Evolutionary conservation across 169 alveolate species (phyloP).

Genomic region (Babesia microti): DNA sequence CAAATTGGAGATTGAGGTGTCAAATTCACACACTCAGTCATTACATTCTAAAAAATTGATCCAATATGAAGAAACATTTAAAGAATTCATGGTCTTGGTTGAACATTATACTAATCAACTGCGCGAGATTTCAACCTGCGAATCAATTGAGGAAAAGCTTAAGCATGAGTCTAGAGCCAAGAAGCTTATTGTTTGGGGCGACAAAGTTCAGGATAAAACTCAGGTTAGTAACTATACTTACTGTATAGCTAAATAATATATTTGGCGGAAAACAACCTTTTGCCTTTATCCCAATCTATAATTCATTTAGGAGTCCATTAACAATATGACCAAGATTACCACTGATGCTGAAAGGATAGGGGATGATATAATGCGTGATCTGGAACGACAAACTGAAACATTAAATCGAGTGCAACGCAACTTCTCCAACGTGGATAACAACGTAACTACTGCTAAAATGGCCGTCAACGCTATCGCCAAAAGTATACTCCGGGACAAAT

Average conservation of each 20-base stretch:
- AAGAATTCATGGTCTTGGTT: constrained; percentile 19
- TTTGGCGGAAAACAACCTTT: not conserved
- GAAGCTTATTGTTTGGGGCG: constrained; percentile 47
- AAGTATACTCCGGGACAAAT: constrained; percentile 20
- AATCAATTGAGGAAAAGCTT: too few species aligned
- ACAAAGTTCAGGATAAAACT: constrained; percentile 44
- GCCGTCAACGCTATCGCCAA: constrained; percentile 35
- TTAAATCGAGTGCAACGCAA: constrained; percentile 18
- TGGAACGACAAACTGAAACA: constrained; percentile 65
- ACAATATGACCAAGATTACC: constrained; percentile 63
- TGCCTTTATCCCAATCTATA: not conserved
- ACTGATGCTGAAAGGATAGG: constrained; percentile 86
- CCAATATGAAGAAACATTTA: constrained; percentile 24
- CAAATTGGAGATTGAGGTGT: constrained; percentile 21
- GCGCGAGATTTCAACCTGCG: constrained; percentile 15
- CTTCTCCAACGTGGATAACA: constrained; percentile 33
- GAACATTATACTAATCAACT: constrained; percentile 10
- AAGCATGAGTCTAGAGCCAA: too few species aligned
- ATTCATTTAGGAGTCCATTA: constrained; percentile 19
- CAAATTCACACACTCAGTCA: constrained; percentile 22
- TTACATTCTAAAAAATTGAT: constrained; percentile 23
- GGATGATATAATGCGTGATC: constrained; percentile 82
- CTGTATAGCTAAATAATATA: not conserved
- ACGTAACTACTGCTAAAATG: constrained; percentile 23
- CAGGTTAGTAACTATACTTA: constrained; percentile 13